A percentile compares a stretch with the other conserved stretches of the same genome.
These are phyloP conservation scores for Herpetomonas samuelpessoai DNA, from an alignment of 208 protist genomes.

Conservation along the genomic window DNA sequence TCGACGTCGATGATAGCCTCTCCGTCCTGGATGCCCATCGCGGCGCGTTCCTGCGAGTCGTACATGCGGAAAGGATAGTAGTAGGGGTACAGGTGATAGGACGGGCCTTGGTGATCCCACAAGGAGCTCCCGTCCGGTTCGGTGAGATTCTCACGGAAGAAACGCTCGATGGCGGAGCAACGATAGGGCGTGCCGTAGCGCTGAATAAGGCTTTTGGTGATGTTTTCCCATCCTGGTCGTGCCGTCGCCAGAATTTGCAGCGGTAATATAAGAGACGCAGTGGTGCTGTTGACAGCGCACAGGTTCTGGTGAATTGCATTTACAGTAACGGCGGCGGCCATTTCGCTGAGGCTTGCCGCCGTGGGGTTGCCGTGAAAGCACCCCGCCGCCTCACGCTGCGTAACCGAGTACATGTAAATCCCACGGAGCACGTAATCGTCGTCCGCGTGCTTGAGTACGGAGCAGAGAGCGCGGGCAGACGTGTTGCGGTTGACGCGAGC, in stretches of 20 bases:
- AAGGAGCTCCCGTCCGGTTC: not conserved
- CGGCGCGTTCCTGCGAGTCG: not conserved
- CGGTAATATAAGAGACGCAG: no score
- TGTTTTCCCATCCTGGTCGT: not conserved
- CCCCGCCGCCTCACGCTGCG: not conserved
- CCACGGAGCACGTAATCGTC: not conserved
- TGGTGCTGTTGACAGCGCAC: no score
- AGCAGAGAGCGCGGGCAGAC: not conserved
- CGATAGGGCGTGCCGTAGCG: not conserved
- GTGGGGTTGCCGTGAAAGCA: not conserved
- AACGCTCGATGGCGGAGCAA: not conserved
- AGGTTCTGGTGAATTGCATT: not conserved
- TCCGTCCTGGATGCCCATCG: not conserved
- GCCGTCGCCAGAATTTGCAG: no score
- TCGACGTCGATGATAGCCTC: not conserved
- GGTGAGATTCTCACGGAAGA: not conserved
- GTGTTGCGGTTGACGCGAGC: not conserved
- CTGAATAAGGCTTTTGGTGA: not conserved
- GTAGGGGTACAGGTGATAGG: not conserved
- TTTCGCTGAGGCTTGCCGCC: not conserved
- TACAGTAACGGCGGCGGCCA: not conserved
- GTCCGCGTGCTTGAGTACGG: not conserved
- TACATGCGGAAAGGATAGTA: not conserved
- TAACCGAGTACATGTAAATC: not conserved
- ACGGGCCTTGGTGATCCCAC: not conserved